Conservation (phyloP, 2,329 filamentous ascomycete species). For the Sporothrix brunneoviolacea region DNA sequence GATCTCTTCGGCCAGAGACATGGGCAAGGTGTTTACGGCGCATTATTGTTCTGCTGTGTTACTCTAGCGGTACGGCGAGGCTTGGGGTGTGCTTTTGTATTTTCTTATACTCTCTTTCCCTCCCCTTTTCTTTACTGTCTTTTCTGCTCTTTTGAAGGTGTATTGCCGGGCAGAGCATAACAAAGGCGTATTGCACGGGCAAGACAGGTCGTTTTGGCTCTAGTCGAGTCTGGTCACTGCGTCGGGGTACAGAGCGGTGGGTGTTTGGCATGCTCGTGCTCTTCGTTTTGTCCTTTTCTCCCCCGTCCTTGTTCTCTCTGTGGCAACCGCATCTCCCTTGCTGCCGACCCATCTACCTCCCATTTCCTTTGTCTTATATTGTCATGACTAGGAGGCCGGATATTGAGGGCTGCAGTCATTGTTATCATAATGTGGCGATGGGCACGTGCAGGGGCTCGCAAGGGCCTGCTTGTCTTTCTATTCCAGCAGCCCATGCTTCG, state of each 20-base stretch:
- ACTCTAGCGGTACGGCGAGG: not conserved
- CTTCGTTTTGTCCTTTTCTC: not conserved
- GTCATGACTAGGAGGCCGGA: constrained; percentile 1
- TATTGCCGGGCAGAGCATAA: not conserved
- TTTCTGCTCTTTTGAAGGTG: not conserved
- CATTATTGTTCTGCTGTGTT: constrained; percentile 17
- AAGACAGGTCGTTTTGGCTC: too few relatives aligned
- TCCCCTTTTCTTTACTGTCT: not conserved
- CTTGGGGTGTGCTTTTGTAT: not conserved
- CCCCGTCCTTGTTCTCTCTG: not conserved
- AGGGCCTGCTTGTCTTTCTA: not conserved
- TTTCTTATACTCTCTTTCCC: not conserved
- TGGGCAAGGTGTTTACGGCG: constrained; percentile 38
- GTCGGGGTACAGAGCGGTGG: too few relatives aligned
- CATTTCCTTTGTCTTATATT: constrained; percentile 19
- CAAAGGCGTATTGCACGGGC: too few relatives aligned
- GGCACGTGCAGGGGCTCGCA: too few relatives aligned
- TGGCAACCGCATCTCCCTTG: not conserved
- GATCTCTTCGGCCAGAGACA: constrained; percentile 13
- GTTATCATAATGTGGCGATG: not conserved
- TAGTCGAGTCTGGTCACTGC: too few relatives aligned
- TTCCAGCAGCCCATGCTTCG: not conserved
- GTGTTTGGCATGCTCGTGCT: too few relatives aligned
- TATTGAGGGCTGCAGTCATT: not conserved
- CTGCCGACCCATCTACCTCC: not conserved